Conservation (phyloP, 805 yeast species). For the Myxozyma neglecta region DNA sequence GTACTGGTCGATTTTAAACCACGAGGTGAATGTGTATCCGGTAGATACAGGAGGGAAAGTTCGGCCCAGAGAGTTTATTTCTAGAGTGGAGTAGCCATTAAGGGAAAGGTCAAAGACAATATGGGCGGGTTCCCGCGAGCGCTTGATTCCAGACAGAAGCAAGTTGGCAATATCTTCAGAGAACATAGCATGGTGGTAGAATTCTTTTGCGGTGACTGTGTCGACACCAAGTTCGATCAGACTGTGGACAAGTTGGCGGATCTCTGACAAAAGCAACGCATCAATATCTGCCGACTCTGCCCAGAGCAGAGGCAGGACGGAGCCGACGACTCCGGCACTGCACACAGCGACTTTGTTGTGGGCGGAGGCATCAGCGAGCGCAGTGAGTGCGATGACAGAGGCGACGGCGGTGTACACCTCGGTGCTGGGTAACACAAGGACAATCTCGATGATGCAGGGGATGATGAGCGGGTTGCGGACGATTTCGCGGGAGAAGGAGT, state of each 20-base stretch:
- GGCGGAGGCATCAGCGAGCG: conserved; percentile 13
- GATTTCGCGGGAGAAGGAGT: conserved; percentile 20
- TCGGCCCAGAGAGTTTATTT: conserved; percentile 21
- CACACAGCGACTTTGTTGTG: conserved; percentile 22
- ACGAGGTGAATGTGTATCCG: conserved; percentile 31
- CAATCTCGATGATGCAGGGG: conserved; percentile 13
- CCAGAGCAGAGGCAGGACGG: conserved; percentile 21
- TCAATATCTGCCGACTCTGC: not conserved
- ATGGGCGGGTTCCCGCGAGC: conserved; percentile 28
- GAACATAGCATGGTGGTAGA: conserved; percentile 16
- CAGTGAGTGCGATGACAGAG: conserved; percentile 6
- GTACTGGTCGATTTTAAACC: conserved; percentile 30
- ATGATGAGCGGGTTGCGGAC: conserved; percentile 17
- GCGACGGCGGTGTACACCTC: conserved; percentile 23
- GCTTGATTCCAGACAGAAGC: conserved; percentile 16
- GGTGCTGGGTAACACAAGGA: not conserved
- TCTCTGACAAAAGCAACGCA: not conserved
- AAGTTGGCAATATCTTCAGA: conserved; percentile 14
- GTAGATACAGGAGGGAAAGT: conserved; percentile 27
- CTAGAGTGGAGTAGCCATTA: conserved; percentile 26
- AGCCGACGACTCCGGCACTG: conserved; percentile 14
- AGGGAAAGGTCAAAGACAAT: conserved; percentile 28
- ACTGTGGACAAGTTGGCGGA: not conserved
- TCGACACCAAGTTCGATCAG: conserved; percentile 26
- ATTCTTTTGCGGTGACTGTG: conserved; percentile 21